Percentiles rank a stretch among this genome's conserved stretches.
These are phyloP conservation scores for Syzygium aromaticum DNA, from an alignment of 345 rosid species.

Conservation along the genomic window DNA sequence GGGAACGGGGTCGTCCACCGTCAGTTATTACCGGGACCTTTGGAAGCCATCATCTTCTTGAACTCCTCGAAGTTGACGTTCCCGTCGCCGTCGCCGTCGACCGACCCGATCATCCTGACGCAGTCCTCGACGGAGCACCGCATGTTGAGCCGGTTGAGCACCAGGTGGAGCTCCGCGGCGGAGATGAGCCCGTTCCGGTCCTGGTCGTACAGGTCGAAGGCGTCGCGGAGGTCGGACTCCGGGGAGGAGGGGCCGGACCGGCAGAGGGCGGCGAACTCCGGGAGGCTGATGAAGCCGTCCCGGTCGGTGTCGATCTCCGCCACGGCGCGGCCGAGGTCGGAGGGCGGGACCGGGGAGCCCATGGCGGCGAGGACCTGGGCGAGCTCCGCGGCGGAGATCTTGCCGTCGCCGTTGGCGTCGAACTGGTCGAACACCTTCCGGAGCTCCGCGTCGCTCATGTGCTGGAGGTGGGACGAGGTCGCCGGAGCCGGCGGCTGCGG, in stretches of 20 bases:
- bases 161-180: constrained; percentile 54
- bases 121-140: constrained; percentile 60
- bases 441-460: constrained; percentile 32
- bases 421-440: constrained; percentile 62
- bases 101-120: constrained; percentile 50
- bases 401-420: constrained; percentile 81
- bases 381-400: constrained; percentile 72
- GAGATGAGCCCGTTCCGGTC: constrained; percentile 78
- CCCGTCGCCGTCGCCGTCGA: constrained; percentile 85
- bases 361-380: constrained; percentile 49
- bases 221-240: constrained; percentile 62
- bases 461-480: constrained; percentile 3
- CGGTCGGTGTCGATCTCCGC: constrained; percentile 70
- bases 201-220: constrained; percentile 85
- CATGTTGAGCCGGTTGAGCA: constrained; percentile 58
- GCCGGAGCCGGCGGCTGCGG: not conserved
- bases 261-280: constrained; percentile 62
- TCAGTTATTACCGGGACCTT: not conserved
- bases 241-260: constrained; percentile 36
- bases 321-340: constrained; percentile 47
- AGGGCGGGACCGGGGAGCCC: constrained; percentile 39
- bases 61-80: constrained; percentile 77
- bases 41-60: constrained; percentile 56
- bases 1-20: not conserved
- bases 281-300: constrained; percentile 59